Evolutionary conservation across 2,329 filamentous ascomycete genomes (phyloP).

Genomic region (Penicillium palitans): DNA sequence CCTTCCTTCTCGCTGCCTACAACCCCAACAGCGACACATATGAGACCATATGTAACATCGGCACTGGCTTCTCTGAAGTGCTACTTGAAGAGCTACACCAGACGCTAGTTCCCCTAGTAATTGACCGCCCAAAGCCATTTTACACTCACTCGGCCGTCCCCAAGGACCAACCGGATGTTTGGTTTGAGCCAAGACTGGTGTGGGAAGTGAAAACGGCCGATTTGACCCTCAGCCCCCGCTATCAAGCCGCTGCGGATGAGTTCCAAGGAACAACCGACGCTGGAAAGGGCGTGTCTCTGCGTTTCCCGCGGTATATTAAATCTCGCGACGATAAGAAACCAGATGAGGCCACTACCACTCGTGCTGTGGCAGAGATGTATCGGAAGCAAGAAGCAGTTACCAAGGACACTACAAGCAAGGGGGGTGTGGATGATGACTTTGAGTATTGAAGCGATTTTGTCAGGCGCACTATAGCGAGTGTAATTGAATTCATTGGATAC

Average conservation of each 20-base stretch:
- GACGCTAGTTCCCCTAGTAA: slow-evolving; percentile 72
- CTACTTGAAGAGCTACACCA: slow-evolving; percentile 83
- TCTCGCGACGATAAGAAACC: slow-evolving; percentile 93
- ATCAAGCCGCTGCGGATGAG: slow-evolving; percentile 85
- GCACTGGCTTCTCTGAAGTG: slow-evolving; percentile 94
- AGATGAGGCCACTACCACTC: slow-evolving; percentile 79
- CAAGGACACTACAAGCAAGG: slow-evolving; percentile 81
- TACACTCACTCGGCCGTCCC: slow-evolving; percentile 80
- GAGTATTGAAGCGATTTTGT: slow-evolving; percentile 66
- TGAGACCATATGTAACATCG: slow-evolving; percentile 97
- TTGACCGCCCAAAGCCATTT: slow-evolving; percentile 90
- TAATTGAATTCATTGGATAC: slow-evolving; percentile 12
- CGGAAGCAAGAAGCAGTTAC: slow-evolving; percentile 85
- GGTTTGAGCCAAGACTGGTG: slow-evolving; percentile 92
- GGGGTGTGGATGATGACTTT: slow-evolving; percentile 93
- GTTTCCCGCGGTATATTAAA: slow-evolving; percentile 92
- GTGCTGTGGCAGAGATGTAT: slow-evolving; percentile 96
- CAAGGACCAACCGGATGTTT: slow-evolving; percentile 96
- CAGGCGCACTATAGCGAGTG: slow-evolving; percentile 3
- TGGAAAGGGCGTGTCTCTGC: slow-evolving; percentile 76
- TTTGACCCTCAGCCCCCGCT: slow-evolving; percentile 85
- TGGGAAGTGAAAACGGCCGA: slow-evolving; percentile 99
- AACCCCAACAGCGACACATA: slow-evolving; percentile 78
- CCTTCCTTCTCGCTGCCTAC: slow-evolving; percentile 93
- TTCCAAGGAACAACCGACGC: slow-evolving; percentile 70